These are phyloP conservation scores for Aureobasidium sp. DNA, from an alignment of 2,329 filamentous ascomycete genomes.

Conservation along the genomic window DNA sequence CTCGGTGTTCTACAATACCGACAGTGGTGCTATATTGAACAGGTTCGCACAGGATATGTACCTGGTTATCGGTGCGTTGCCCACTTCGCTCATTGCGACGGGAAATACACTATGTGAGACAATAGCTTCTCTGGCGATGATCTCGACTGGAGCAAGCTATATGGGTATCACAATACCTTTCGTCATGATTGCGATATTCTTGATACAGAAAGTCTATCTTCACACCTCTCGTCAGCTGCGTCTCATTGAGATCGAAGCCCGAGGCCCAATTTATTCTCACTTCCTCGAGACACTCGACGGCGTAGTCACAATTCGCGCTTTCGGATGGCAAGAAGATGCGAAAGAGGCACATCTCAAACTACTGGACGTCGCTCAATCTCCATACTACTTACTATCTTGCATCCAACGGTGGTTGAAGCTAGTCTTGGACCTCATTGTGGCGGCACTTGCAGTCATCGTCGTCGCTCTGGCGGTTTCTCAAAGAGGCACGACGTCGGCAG, in stretches of 20 bases:
- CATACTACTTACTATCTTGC: slow-evolving; percentile 37
- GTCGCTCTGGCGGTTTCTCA: slow-evolving; percentile 32
- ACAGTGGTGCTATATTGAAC: slow-evolving; percentile 34
- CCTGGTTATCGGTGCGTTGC: not conserved
- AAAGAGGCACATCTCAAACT: slow-evolving; percentile 15
- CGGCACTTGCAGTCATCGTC: slow-evolving; percentile 20
- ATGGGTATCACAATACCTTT: no score
- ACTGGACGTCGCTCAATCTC: slow-evolving; percentile 34
- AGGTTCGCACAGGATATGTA: not conserved
- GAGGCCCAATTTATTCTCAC: slow-evolving; percentile 42
- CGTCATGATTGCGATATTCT: no score
- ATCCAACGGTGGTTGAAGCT: slow-evolving; percentile 37
- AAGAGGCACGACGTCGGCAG: slow-evolving; percentile 33
- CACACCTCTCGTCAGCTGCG: slow-evolving; percentile 41
- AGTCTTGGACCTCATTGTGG: slow-evolving; percentile 33
- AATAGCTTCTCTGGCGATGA: no score
- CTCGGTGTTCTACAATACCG: slow-evolving; percentile 33
- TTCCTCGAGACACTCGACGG: slow-evolving; percentile 44
- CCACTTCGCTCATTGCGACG: no score
- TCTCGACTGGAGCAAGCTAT: no score
- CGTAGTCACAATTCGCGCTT: slow-evolving; percentile 43
- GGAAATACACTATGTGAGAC: no score
- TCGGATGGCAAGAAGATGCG: slow-evolving; percentile 32
- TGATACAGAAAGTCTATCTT: slow-evolving; percentile 30
- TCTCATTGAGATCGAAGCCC: slow-evolving; percentile 45